A percentile compares a stretch with the other conserved stretches of the same genome.
Conservation (phyloP, 306 rosid species). For the Malus orientalis region DNA sequence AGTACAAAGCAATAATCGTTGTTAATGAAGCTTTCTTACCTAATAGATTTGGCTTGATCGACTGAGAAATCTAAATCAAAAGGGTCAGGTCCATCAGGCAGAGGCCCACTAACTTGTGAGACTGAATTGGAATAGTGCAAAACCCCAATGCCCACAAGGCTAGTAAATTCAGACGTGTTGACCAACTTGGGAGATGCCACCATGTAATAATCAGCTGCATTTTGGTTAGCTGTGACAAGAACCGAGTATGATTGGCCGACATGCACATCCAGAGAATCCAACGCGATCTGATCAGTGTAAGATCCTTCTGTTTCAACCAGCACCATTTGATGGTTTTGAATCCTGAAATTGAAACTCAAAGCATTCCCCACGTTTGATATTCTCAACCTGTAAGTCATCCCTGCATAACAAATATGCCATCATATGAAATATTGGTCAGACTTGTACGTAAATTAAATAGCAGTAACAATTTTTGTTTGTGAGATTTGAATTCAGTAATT, state of each 20-base stretch:
- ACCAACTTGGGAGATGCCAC: slow-evolving; percentile 64
- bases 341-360: slow-evolving; percentile 71
- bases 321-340: slow-evolving; percentile 58
- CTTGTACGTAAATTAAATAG: too few species aligned
- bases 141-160: slow-evolving; percentile 45
- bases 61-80: slow-evolving; percentile 52
- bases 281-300: slow-evolving; percentile 42
- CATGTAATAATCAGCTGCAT: slow-evolving; percentile 56
- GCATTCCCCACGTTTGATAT: slow-evolving; percentile 78
- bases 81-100: slow-evolving; percentile 61
- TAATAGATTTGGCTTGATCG: slow-evolving; percentile 59
- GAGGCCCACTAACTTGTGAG: slow-evolving; percentile 36
- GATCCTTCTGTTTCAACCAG: slow-evolving; percentile 92
- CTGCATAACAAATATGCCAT: slow-evolving; percentile 26
- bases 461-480: background rate
- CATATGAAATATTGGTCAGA: background rate
- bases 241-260: slow-evolving; percentile 84
- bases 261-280: slow-evolving; percentile 80
- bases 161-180: slow-evolving; percentile 2
- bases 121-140: slow-evolving; percentile 52
- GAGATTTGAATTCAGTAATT: background rate
- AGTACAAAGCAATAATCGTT: too few species aligned
- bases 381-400: slow-evolving; percentile 68
- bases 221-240: slow-evolving; percentile 66
- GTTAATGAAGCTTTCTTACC: slow-evolving; percentile 22